Evolutionary conservation across 306 rosid genomes (phyloP).

Genomic region (Fagus crenata): DNA sequence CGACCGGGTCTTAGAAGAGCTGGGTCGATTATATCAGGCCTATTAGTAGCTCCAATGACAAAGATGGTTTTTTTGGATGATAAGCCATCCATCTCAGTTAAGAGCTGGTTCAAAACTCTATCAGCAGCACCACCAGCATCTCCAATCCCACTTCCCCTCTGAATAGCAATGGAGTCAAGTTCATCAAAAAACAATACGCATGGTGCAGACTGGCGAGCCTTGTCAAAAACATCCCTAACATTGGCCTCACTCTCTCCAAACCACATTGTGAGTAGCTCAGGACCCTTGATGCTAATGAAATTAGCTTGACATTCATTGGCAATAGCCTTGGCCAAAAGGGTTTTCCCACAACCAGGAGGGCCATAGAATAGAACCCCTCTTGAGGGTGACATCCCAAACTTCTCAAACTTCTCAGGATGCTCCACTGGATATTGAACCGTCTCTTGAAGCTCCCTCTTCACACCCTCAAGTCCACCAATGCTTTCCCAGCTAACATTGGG

Average conservation of each 20-base stretch:
- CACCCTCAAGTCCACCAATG: not conserved
- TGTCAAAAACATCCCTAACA: too few relatives aligned
- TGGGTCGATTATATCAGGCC: not conserved
- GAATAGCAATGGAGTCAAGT: too few relatives aligned
- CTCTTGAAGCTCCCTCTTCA: conserved; percentile 6
- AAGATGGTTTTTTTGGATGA: not conserved
- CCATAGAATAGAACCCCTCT: conserved; percentile 1
- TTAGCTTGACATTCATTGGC: not conserved
- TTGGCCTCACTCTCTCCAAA: conserved; percentile 8
- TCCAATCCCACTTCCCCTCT: not conserved
- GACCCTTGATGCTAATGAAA: conserved; percentile 2
- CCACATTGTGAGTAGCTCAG: conserved; percentile 4
- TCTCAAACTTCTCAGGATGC: conserved; percentile 2
- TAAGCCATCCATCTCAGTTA: not conserved
- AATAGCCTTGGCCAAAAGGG: conserved; percentile 7
- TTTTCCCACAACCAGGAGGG: conserved; percentile 7
- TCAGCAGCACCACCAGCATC: conserved; percentile 6
- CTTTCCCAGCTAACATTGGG: not conserved
- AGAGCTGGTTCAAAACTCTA: not conserved
- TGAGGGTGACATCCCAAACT: conserved; percentile 1
- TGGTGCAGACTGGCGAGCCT: too few relatives aligned
- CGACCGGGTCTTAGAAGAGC: not conserved
- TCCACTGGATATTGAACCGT: conserved; percentile 1
- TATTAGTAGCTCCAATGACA: conserved; percentile 2
- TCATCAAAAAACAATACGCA: too few relatives aligned